These are phyloP conservation scores for Ogataea nonfermentans DNA, from an alignment of 805 yeast species.

Conservation along the genomic window DNA sequence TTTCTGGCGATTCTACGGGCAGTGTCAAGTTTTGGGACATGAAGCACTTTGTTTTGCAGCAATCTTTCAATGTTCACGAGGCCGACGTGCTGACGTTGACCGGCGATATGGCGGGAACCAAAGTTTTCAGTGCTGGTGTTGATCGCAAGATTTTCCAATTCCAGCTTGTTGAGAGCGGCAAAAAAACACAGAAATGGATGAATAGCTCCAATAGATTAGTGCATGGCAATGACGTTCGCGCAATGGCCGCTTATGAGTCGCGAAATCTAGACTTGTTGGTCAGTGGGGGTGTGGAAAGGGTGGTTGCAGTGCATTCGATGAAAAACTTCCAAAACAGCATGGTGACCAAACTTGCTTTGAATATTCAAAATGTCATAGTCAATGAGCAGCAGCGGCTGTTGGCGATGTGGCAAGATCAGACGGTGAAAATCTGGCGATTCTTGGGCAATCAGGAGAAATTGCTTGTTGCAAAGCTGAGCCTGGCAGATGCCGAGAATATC, in stretches of 20 bases:
- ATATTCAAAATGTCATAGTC: slow-evolving; percentile 33
- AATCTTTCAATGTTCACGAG: slow-evolving; percentile 79
- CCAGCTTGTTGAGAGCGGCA: slow-evolving; percentile 43
- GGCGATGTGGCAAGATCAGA: slow-evolving; percentile 79
- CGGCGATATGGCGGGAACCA: slow-evolving; percentile 56
- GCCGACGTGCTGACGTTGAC: slow-evolving; percentile 84
- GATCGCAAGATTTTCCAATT: slow-evolving; percentile 87
- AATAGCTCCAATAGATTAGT: slow-evolving; percentile 71
- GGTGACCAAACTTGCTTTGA: slow-evolving; percentile 65
- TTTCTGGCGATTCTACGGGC: slow-evolving; percentile 97
- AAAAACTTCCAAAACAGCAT: slow-evolving; percentile 69
- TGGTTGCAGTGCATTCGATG: slow-evolving; percentile 63
- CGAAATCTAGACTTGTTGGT: slow-evolving; percentile 65
- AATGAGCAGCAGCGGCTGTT: slow-evolving; percentile 50
- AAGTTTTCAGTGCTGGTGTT: slow-evolving; percentile 85
- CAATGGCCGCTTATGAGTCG: slow-evolving; percentile 69
- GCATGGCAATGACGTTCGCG: slow-evolving; percentile 83
- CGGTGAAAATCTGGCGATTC: slow-evolving; percentile 77
- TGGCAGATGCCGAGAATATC: slow-evolving; percentile 79
- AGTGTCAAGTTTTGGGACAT: slow-evolving; percentile 91
- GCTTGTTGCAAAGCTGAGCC: slow-evolving; percentile 61
- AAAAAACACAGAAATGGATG: slow-evolving; percentile 61
- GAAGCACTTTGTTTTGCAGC: slow-evolving; percentile 69
- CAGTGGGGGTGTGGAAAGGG: slow-evolving; percentile 81
- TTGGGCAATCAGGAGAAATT: slow-evolving; percentile 41